phyloP scores from a whole-genome alignment of 805 yeast species.

The Wickerhamiella kazuoi region DNA sequence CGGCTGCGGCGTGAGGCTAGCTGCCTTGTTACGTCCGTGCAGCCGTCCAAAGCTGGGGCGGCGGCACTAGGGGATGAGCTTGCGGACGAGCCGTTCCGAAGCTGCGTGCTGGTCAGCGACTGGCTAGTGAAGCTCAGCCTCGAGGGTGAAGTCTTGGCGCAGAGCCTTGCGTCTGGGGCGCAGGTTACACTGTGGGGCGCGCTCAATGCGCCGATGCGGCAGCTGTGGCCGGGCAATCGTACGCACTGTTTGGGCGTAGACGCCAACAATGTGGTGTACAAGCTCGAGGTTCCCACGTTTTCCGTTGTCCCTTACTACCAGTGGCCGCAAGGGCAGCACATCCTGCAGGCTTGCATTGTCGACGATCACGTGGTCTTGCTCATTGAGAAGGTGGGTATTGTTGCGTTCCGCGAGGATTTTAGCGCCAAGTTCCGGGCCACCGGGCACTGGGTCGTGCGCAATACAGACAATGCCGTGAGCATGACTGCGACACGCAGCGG shows the following conservation, averaged over 20 bases:
- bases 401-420: neutral
- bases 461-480: neutral
- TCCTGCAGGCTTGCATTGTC: neutral
- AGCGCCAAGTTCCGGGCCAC: neutral
- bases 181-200: neutral
- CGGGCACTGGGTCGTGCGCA: neutral
- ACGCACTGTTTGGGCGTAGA: neutral
- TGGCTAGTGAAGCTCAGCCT: neutral
- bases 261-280: neutral
- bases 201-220: neutral
- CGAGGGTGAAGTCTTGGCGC: neutral
- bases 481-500: neutral
- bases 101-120: neutral
- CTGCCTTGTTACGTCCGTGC: neutral
- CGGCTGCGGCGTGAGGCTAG: neutral
- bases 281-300: neutral
- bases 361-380: neutral
- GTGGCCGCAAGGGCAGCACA: neutral
- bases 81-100: neutral
- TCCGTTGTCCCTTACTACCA: neutral
- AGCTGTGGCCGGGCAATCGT: neutral
- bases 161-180: neutral
- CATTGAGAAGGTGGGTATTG: neutral
- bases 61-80: neutral
- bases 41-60: neutral